A percentile compares a stretch with the other conserved stretches of the same genome.
Conservation (phyloP, 2,329 filamentous ascomycete species). For the Aspergillus neoniger region DNA sequence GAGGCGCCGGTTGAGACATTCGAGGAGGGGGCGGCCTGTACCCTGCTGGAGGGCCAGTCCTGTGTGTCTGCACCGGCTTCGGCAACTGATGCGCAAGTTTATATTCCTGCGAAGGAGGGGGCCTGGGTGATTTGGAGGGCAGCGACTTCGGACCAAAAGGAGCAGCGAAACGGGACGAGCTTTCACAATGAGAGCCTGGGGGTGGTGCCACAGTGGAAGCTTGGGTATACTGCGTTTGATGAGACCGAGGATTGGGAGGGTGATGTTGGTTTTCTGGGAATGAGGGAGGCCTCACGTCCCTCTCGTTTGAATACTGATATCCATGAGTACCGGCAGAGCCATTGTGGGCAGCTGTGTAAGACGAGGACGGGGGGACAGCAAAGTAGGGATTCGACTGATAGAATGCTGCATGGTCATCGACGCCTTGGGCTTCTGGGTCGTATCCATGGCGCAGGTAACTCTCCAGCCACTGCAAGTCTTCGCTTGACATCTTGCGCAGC, state of each 20-base stretch:
- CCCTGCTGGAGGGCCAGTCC: not conserved
- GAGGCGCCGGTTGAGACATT: not conserved
- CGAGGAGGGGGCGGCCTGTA: not conserved
- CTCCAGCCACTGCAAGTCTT: conserved; percentile 23
- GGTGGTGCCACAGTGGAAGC: not conserved
- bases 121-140: not conserved
- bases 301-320: not conserved
- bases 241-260: not conserved
- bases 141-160: not conserved
- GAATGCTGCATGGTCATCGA: not conserved
- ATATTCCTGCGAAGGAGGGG: not conserved
- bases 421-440: conserved; percentile 5
- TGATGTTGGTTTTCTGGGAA: not conserved
- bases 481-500: conserved; percentile 21
- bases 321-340: not conserved
- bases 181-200: not conserved
- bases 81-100: conserved; percentile 1
- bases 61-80: not conserved
- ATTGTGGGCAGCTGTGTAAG: not conserved
- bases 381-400: conserved; percentile 8
- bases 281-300: not conserved
- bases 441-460: conserved; percentile 11
- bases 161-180: not conserved
- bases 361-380: not conserved
- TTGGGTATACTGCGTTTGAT: not conserved